These are phyloP conservation scores for Clitopilus hobsonii DNA, from an alignment of 768 basidiomycete species.

Conservation along the genomic window DNA sequence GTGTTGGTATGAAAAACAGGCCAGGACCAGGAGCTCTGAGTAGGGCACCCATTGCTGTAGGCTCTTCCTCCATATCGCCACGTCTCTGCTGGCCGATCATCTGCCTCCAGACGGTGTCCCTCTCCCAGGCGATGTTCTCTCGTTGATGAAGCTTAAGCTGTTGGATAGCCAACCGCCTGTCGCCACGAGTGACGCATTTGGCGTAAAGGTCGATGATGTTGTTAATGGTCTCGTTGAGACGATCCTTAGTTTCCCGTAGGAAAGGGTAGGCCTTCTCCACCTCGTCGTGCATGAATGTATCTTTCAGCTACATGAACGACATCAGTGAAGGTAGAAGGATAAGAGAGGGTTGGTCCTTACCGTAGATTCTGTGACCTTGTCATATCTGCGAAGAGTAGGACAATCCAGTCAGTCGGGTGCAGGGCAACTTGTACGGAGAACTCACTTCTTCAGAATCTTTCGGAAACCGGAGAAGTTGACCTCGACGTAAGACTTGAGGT, in stretches of 20 bases:
- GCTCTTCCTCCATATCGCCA: constrained; percentile 40
- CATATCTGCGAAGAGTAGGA: constrained; percentile 54
- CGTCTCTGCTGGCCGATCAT: constrained; percentile 85
- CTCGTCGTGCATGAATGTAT: constrained; percentile 64
- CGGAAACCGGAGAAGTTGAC: constrained; percentile 91
- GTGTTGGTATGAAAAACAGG: constrained; percentile 56
- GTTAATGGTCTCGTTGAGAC: constrained; percentile 51
- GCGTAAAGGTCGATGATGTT: constrained; percentile 72
- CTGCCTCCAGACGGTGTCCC: constrained; percentile 96
- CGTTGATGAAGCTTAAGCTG: constrained; percentile 85
- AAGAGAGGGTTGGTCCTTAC: constrained; percentile 19
- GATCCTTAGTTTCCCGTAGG: constrained; percentile 54
- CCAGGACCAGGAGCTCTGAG: constrained; percentile 39
- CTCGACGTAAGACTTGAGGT: constrained; percentile 83
- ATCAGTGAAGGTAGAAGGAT: constrained; percentile 1
- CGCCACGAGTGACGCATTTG: constrained; percentile 77
- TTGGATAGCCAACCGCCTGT: constrained; percentile 63
- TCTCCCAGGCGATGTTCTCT: constrained; percentile 94
- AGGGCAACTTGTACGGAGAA: constrained; percentile 4
- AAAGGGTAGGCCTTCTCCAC: constrained; percentile 74
- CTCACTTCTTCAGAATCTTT: constrained; percentile 93
- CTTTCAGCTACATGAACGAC: constrained; percentile 52
- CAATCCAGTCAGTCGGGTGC: background rate
- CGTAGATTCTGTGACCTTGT: constrained; percentile 84
- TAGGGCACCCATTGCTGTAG: constrained; percentile 36